Conservation (phyloP, 2,329 filamentous ascomycete species). For the Verticillium dahliae region DNA sequence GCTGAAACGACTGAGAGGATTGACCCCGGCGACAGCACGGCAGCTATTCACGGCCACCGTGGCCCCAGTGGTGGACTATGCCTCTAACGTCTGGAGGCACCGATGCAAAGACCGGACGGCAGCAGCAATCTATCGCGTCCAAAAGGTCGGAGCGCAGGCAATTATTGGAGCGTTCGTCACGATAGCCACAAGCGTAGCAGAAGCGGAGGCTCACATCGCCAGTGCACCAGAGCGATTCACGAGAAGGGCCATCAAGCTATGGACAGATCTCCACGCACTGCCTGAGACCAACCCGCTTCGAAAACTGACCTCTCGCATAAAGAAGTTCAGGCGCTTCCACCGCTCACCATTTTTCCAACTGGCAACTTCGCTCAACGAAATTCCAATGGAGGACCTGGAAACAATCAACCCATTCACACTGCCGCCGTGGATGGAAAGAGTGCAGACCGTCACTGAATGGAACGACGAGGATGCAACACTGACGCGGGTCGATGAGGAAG, state of each 20-base stretch:
- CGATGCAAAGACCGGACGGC: conserved; percentile 9
- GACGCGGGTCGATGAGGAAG: background rate
- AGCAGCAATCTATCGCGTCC: conserved; percentile 5
- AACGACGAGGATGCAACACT: background rate
- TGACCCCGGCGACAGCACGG: no score
- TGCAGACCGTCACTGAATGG: conserved; percentile 5
- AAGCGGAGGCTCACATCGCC: conserved; percentile 4
- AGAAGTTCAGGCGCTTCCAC: background rate
- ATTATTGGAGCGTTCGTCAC: conserved; percentile 12
- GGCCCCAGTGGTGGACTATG: conserved; percentile 15
- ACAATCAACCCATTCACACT: conserved; percentile 8
- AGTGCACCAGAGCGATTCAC: conserved; percentile 8
- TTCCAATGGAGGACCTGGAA: conserved; percentile 5
- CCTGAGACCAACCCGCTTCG: conserved; percentile 5
- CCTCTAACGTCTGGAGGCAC: conserved; percentile 17
- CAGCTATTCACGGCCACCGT: no score
- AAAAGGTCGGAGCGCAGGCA: conserved; percentile 9
- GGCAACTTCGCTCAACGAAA: conserved; percentile 13
- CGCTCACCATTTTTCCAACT: background rate
- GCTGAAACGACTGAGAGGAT: no score
- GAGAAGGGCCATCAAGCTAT: conserved; percentile 8
- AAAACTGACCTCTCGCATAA: background rate
- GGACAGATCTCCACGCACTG: conserved; percentile 4
- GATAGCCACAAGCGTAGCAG: conserved; percentile 12
- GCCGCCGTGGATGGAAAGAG: conserved; percentile 5